A percentile compares a stretch with the other conserved stretches of the same genome.
Evolutionary conservation across 257 asterid genomes (phyloP).

Genomic region (Henckelia pumila): DNA sequence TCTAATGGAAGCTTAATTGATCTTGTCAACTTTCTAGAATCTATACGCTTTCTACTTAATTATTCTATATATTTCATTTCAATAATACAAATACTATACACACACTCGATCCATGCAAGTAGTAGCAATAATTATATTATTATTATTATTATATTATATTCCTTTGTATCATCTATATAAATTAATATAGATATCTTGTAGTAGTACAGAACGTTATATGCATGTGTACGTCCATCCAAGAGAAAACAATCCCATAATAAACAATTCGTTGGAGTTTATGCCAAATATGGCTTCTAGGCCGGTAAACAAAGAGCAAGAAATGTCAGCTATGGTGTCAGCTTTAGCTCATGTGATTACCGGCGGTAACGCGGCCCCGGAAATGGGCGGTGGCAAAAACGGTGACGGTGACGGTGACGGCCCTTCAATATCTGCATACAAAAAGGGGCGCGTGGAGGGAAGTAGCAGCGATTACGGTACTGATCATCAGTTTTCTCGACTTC

Average conservation of each 20-base stretch:
- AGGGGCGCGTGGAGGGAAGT: neutral
- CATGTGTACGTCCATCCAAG: neutral
- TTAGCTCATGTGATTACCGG: slow-evolving; percentile 26
- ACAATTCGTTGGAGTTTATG: neutral
- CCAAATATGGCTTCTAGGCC: slow-evolving; percentile 32
- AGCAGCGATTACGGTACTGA: no score
- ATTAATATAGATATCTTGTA: no score
- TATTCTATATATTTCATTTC: no score
- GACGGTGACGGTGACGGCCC: neutral
- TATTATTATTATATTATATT: no score
- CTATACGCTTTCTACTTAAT: no score
- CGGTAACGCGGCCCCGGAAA: neutral
- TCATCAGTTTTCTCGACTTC: no score
- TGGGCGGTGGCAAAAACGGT: no score
- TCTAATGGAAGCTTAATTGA: neutral
- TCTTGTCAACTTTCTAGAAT: neutral
- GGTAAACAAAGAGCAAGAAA: slow-evolving; percentile 54
- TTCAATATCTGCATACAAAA: neutral
- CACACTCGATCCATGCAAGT: no score
- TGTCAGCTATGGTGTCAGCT: slow-evolving; percentile 69
- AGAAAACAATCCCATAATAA: neutral
- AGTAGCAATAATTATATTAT: no score
- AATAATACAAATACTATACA: no score
- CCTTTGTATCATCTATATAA: no score
- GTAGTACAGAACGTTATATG: no score